Conservation (phyloP, 2,329 filamentous ascomycete genomes). For the Aspergillus tamarii region DNA sequence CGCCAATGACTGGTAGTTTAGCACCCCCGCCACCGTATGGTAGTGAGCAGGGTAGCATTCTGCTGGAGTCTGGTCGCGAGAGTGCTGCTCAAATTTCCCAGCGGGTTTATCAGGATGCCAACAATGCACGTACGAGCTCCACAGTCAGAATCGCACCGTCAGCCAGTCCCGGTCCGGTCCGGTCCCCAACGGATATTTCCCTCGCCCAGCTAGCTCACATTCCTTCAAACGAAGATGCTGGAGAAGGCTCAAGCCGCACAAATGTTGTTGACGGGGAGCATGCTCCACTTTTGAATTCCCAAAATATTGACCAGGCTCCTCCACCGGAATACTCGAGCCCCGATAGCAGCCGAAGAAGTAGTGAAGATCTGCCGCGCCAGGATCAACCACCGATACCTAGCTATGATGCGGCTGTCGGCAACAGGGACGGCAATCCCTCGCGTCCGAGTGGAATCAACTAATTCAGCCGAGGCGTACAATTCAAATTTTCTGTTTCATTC, state of each 20-base stretch:
- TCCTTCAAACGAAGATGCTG: conserved; percentile 66
- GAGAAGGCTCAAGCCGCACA: conserved; percentile 68
- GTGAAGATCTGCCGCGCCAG: conserved; percentile 55
- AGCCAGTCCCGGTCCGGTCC: conserved; percentile 83
- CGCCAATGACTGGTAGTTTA: conserved; percentile 91
- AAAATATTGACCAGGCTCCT: conserved; percentile 32
- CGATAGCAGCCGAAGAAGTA: conserved; percentile 58
- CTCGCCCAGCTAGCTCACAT: conserved; percentile 80
- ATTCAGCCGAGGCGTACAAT: neutral
- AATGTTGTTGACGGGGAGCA: conserved; percentile 28
- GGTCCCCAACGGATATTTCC: conserved; percentile 94
- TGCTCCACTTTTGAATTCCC: conserved; percentile 32
- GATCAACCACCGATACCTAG: conserved; percentile 74
- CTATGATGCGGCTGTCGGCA: conserved; percentile 73
- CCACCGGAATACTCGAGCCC: conserved; percentile 59
- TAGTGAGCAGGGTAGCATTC: conserved; percentile 93
- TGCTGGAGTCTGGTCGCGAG: conserved; percentile 80
- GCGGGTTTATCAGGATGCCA: conserved; percentile 54
- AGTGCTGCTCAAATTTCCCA: conserved; percentile 47
- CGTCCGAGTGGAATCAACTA: conserved; percentile 10
- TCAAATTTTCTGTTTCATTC: conserved; percentile 4
- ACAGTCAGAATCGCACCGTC: conserved; percentile 74
- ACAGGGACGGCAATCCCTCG: conserved; percentile 21
- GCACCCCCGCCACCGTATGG: conserved; percentile 96
- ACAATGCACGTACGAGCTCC: conserved; percentile 76